Evolutionary conservation across 345 rosid genomes (phyloP), one percentile per base, ranked within the genome.

Genomic region (Physaria fendleri): DNA sequence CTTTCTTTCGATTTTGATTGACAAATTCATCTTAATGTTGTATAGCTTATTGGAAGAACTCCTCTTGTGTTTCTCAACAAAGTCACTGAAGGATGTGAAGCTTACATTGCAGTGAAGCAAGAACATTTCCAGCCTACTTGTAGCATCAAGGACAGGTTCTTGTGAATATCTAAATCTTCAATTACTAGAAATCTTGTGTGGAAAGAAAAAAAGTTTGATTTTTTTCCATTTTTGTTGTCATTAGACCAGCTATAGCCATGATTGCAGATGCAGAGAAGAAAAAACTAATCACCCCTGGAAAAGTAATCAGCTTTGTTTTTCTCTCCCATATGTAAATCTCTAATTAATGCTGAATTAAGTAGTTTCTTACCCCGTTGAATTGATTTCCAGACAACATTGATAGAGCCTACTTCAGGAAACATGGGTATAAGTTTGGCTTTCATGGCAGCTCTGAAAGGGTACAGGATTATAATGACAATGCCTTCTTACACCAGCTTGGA

Each of bases 371-470:
- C 4, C 4, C 3, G 0, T 20, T 38, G 3, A 25, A 12, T 4
- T 6, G 25, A n/a, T 40, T 40, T 43, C 13, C 65, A 86, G 99
- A 93, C 99, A 2, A 81, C 77, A 30, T 72, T 93, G 77, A 87
- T 93, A 60, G 99, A 93, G 78, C 97, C 99, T 0, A 93, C 99
- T 4, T 89, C 99, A 1, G 99, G 99, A 34, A 93, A 89, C 66
- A 93, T 87, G 97, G 97, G 97, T 47, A 93, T 89, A 37, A 93
- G 97, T 66, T 63, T 89, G 97, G 95, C 99, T 5, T 93, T 93
- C 45, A 85, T 93, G 14, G 99, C 99, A 2, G 88, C 97, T 43
- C 29, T 89, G 77, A 86, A 78, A 83, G 99, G 99, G 5, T 93
- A 93, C 60, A 87, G 72, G 73, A 89, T 87, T 81, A 72, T 83